phyloP scores from a whole-genome alignment of 441 rosid genomes.

The Omphalea diandra region DNA sequence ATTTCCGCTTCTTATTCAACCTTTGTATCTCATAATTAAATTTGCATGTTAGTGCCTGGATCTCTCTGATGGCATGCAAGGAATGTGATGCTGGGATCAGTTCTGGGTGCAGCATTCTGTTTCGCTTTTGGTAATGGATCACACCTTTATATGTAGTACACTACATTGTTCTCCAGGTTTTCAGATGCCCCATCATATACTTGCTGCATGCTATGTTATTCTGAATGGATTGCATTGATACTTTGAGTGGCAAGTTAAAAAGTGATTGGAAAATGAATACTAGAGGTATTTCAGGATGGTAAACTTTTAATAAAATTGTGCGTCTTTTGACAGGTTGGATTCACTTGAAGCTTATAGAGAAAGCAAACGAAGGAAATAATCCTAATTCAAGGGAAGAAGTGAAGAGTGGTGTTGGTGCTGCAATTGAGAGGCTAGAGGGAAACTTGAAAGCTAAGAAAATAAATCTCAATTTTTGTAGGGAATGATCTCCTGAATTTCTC shows the following conservation, averaged over 20 bases:
- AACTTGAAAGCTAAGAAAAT: conserved; percentile 31
- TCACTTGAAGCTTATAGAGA: conserved; percentile 82
- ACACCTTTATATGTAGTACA: no score
- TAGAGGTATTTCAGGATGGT: no score
- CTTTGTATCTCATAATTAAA: conserved; percentile 2
- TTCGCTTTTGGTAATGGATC: conserved; percentile 72
- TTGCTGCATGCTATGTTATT: neutral
- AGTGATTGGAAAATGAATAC: no score
- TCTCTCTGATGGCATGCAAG: conserved; percentile 83
- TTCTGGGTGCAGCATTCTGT: conserved; percentile 82
- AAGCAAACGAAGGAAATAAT: conserved; percentile 66
- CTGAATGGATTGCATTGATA: neutral
- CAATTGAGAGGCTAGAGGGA: conserved; percentile 78
- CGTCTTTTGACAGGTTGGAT: conserved; percentile 62
- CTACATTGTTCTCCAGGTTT: neutral
- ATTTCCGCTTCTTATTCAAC: neutral
- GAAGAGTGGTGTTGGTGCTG: conserved; percentile 72
- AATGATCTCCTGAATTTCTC: neutral
- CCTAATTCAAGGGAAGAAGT: conserved; percentile 33
- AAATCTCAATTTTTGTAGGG: neutral
- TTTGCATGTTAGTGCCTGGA: conserved; percentile 71
- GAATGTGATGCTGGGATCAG: conserved; percentile 80
- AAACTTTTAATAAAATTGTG: no score
- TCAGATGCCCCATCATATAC: neutral
- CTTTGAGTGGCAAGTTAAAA: neutral